These are phyloP conservation scores for Salix purpurea DNA, from an alignment of 345 rosid species.

Conservation along the genomic window DNA sequence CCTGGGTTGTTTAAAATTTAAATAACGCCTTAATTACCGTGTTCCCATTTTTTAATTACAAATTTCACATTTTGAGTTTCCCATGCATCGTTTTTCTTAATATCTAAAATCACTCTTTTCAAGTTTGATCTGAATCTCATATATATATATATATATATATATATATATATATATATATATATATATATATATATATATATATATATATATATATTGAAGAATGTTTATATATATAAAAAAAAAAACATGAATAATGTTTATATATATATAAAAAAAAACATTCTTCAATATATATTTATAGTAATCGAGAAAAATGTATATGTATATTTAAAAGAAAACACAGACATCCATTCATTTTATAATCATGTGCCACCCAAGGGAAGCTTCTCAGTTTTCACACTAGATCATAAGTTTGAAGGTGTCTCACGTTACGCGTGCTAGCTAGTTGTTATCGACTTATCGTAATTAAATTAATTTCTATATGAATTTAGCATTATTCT, in stretches of 20 bases:
- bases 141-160: no score
- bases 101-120: not conserved
- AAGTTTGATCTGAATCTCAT: not conserved
- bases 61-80: no score
- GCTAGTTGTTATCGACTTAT: not conserved
- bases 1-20: not conserved
- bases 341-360: not conserved
- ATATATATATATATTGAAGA: no score
- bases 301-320: no score
- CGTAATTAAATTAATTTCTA: not conserved
- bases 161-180: no score
- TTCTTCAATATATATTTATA: no score
- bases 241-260: no score
- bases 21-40: not conserved
- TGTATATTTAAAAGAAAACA: not conserved
- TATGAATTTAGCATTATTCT: no score
- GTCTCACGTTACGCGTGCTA: not conserved
- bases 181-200: no score
- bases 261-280: no score
- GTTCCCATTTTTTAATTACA: not conserved
- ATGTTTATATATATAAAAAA: no score
- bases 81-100: no score
- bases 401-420: not conserved
- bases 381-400: not conserved
- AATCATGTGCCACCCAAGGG: not conserved